Base-by-base conservation (phyloP, 148 eudicot genomes). In the Chenopodium album region DNA sequence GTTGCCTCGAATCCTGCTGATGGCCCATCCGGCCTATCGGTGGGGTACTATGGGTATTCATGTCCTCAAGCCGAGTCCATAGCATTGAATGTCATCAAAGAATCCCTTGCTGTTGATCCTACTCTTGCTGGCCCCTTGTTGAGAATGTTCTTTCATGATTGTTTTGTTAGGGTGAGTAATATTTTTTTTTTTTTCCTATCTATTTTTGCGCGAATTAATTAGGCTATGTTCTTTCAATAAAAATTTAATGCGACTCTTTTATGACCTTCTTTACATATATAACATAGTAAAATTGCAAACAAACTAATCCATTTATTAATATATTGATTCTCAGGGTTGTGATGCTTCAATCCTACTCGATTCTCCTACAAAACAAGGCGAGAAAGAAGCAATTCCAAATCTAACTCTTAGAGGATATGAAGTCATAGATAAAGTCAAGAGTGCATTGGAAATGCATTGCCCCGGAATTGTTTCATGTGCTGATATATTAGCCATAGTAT, bases 91-190 rank as follows among this genome's bases (percentile, higher is more conserved):
- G 84, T 82, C 4, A 83, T 85, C 7, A 64, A 47, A 12, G 44
- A 72, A 23, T 67, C 72, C 47, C 80, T 88, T 13, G 31, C 82
- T n/a, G 71, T 59, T 0, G 86, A 86, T 10, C 91, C 88, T 63
- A 50, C 90, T 17, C 88, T 90, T 7, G 76, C 92, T 7, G 89
- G 86, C 28, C 80, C 89, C 4, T 81, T 88, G 73, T 50, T 89
- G 2, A 81, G 91, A 74, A 79, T 91, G 89, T 90, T 88, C 32
- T 90, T 89, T 81, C 93, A 91, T 22, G 93, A 91, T 77, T 91
- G 91, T 50, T 91, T 89, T 48, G 90, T 91, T 54, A 84, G 86
- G 84, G 93, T 91, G 76, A 29, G 87, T 83, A 11, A 37, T 5
- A 37, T 6, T 0, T 34, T 34, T 5, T 0, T 23, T 50, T 78